A percentile compares a stretch with the other conserved stretches of the same genome.
phyloP scores from a whole-genome alignment of 768 basidiomycete species.

The Cystobasidium onofrii region DNA sequence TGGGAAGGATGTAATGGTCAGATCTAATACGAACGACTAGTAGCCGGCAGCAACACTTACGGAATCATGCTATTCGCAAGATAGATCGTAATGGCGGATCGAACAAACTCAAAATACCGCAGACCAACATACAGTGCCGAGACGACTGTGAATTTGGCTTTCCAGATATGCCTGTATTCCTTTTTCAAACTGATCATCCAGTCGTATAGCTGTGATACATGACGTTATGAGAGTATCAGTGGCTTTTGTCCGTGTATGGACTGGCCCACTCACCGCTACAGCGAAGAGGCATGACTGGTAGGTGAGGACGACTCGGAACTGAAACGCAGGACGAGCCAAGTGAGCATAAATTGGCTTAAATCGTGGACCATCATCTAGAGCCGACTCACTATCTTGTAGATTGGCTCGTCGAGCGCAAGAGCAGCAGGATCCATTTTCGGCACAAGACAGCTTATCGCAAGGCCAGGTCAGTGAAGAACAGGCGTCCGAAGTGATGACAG shows the following conservation, averaged over 20 bases:
- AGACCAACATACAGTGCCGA: constrained; percentile 8
- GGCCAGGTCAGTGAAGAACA: neutral
- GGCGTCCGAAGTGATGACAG: neutral
- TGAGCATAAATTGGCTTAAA: too few species aligned
- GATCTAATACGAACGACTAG: neutral
- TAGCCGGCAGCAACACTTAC: neutral
- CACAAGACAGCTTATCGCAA: neutral
- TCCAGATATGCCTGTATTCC: constrained; percentile 11
- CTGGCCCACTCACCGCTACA: neutral
- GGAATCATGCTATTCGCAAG: constrained; percentile 6
- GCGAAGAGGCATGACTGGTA: constrained; percentile 17
- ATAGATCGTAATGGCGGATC: constrained; percentile 1
- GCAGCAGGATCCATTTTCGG: neutral
- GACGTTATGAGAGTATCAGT: too few species aligned
- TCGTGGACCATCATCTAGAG: neutral
- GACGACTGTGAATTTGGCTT: constrained; percentile 11
- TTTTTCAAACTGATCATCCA: neutral
- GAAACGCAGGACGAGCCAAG: too few species aligned
- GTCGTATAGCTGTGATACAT: constrained; percentile 3
- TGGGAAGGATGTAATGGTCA: neutral
- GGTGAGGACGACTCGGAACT: constrained; percentile 7
- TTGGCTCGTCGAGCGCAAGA: neutral
- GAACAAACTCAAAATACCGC: constrained; percentile 14
- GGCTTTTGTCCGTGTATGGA: too few species aligned
- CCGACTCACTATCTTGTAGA: neutral